phyloP scores from a whole-genome alignment of 345 rosid genomes.

The Lepidium didymum region DNA sequence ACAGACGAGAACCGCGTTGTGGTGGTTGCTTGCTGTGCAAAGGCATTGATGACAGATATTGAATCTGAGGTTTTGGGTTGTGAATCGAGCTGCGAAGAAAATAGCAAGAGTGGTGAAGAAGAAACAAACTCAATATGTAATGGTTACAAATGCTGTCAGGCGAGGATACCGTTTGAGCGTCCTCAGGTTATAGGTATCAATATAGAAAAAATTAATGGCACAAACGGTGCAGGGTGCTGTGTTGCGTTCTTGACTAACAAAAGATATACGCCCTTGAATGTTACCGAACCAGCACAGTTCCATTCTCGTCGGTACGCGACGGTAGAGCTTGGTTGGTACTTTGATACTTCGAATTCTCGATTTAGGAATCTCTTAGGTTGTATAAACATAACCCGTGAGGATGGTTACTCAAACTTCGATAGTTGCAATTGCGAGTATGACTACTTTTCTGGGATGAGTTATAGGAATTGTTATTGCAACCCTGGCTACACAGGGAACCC shows the following conservation, averaged over 20 bases:
- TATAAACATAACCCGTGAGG: neutral
- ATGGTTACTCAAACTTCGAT: neutral
- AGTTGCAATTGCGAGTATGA: slow-evolving; percentile 1
- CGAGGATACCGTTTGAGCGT: slow-evolving; percentile 14
- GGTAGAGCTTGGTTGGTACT: slow-evolving; percentile 33
- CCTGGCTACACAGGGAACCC: slow-evolving; percentile 39
- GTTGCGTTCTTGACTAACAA: slow-evolving; percentile 23
- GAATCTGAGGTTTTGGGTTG: slow-evolving; percentile 29
- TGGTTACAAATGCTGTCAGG: slow-evolving; percentile 43
- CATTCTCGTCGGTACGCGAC: neutral
- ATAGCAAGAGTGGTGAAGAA: neutral
- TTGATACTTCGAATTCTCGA: slow-evolving; percentile 20
- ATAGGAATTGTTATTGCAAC: slow-evolving; percentile 27
- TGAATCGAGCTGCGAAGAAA: slow-evolving; percentile 30
- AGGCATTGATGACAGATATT: neutral
- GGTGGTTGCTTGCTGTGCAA: slow-evolving; percentile 34
- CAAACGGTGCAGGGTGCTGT: neutral
- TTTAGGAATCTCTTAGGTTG: slow-evolving; percentile 13
- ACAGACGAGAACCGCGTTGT: slow-evolving; percentile 27
- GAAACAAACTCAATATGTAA: slow-evolving; percentile 23
- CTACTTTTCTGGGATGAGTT: slow-evolving; percentile 9
- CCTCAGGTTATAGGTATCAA: neutral
- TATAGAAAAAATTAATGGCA: neutral
- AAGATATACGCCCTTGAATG: slow-evolving; percentile 3
- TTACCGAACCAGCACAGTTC: slow-evolving; percentile 3